Evolutionary conservation across 345 rosid genomes (phyloP).

Genomic region (Melastoma malabathricum): DNA sequence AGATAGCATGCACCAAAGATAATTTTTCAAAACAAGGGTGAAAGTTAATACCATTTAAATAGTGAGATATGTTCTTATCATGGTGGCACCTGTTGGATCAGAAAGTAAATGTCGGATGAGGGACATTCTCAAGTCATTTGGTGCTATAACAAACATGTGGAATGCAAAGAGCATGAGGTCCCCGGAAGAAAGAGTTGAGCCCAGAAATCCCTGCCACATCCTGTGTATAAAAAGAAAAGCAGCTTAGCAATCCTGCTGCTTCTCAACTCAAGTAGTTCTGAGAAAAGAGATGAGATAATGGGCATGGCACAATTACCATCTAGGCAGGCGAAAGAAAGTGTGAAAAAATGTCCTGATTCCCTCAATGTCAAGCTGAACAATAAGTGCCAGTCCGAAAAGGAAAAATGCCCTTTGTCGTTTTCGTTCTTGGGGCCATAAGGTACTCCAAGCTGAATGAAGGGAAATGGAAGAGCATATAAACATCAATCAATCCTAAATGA

Average conservation of each 20-base stretch:
- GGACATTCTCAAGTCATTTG: conserved; percentile 54
- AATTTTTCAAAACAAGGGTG: too few relatives aligned
- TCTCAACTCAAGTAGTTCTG: not conserved
- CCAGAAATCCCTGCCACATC: conserved; percentile 95
- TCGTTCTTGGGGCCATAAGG: conserved; percentile 92
- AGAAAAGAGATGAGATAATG: not conserved
- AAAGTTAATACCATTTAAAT: conserved; percentile 1
- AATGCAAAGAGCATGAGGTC: conserved; percentile 68
- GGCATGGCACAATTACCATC: conserved; percentile 32
- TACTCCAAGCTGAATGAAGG: conserved; percentile 64
- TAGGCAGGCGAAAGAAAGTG: conserved; percentile 78
- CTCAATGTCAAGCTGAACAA: conserved; percentile 65
- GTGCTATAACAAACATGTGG: conserved; percentile 77
- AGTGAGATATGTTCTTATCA: conserved; percentile 76
- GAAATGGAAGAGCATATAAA: conserved; percentile 1
- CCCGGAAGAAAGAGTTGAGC: conserved; percentile 79
- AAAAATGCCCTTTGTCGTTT: conserved; percentile 91
- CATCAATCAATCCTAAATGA: not conserved
- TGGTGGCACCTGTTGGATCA: conserved; percentile 83
- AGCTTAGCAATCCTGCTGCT: too few relatives aligned
- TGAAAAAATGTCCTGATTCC: conserved; percentile 72
- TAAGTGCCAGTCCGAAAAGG: conserved; percentile 86
- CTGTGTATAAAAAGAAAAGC: conserved; percentile 24
- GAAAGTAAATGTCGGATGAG: conserved; percentile 71
- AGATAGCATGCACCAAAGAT: too few relatives aligned